A percentile compares a stretch with the other conserved stretches of the same genome.
Conservation (phyloP, 192 early-diverging fungal genomes). For the Gaertneriomyces semiglobifer region DNA sequence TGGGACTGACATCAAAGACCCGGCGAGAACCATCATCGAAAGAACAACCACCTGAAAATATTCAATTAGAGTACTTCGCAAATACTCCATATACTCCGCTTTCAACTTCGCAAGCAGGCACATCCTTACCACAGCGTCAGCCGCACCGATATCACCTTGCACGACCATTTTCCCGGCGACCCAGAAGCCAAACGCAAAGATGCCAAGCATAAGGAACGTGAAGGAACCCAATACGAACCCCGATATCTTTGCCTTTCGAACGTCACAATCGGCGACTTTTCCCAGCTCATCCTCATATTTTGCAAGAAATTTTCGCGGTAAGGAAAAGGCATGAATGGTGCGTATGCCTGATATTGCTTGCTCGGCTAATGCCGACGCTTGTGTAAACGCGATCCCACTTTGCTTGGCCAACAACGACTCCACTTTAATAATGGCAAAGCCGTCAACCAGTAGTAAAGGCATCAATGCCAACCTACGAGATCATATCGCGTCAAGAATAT, state of each 20-base stretch:
- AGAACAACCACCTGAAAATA: conserved; percentile 9
- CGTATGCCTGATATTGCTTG: conserved; percentile 53
- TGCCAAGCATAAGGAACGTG: conserved; percentile 64
- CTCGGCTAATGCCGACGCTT: conserved; percentile 16
- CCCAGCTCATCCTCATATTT: conserved; percentile 11
- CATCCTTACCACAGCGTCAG: conserved; percentile 11
- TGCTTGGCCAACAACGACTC: conserved; percentile 76
- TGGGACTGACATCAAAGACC: conserved; percentile 71
- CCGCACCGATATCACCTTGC: not conserved
- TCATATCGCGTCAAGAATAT: too few species aligned
- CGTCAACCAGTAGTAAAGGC: conserved; percentile 66
- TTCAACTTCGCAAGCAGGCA: too few species aligned
- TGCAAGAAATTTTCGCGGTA: conserved; percentile 14
- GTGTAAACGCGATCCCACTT: conserved; percentile 21
- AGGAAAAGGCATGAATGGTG: conserved; percentile 41
- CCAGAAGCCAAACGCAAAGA: conserved; percentile 71
- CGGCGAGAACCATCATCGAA: conserved; percentile 34
- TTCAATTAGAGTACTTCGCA: too few species aligned
- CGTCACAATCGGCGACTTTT: conserved; percentile 7
- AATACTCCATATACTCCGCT: too few species aligned
- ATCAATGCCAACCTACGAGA: conserved; percentile 56
- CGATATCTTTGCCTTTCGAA: conserved; percentile 42
- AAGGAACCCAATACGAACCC: conserved; percentile 60
- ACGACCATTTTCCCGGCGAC: not conserved
- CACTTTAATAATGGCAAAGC: conserved; percentile 64